phyloP scores from a whole-genome alignment of 1,284 basidiomycete genomes.

The Psilocybe mexicana region DNA sequence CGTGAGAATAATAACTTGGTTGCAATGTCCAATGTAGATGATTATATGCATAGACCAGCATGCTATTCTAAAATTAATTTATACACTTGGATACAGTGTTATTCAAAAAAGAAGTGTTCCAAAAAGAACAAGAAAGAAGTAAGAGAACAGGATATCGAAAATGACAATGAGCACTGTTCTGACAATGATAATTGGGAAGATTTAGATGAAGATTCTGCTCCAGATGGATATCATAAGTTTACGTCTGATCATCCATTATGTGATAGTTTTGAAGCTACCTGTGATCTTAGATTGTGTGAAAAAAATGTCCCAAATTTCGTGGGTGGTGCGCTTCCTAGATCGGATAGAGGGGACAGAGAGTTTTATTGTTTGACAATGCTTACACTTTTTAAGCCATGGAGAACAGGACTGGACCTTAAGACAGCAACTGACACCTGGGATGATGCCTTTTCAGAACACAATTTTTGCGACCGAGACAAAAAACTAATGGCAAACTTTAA shows the following conservation, averaged over 20 bases:
- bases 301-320: slow-evolving; percentile 14
- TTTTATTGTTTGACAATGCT: slow-evolving; percentile 24
- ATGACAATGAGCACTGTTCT: neutral
- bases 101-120: neutral
- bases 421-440: slow-evolving; percentile 13
- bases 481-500: slow-evolving; percentile 24
- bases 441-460: slow-evolving; percentile 12
- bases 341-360: slow-evolving; percentile 18
- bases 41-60: slow-evolving; percentile 23
- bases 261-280: slow-evolving; percentile 12
- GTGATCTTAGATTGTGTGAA: neutral
- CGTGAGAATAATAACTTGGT: slow-evolving; percentile 12
- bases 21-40: slow-evolving; percentile 17
- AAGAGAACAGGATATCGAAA: neutral
- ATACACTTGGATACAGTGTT: slow-evolving; percentile 24
- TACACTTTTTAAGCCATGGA: slow-evolving; percentile 24
- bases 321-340: slow-evolving; percentile 12
- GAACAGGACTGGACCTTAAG: slow-evolving; percentile 16
- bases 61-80: slow-evolving; percentile 16
- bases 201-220: neutral
- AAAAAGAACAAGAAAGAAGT: neutral
- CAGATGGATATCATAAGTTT: slow-evolving; percentile 4
- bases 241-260: slow-evolving; percentile 18
- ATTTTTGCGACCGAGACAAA: slow-evolving; percentile 11
- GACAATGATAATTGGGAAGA: neutral